These are phyloP conservation scores for Neofusicoccum sp. DNA, from an alignment of 2,329 filamentous ascomycete species.

Conservation along the genomic window DNA sequence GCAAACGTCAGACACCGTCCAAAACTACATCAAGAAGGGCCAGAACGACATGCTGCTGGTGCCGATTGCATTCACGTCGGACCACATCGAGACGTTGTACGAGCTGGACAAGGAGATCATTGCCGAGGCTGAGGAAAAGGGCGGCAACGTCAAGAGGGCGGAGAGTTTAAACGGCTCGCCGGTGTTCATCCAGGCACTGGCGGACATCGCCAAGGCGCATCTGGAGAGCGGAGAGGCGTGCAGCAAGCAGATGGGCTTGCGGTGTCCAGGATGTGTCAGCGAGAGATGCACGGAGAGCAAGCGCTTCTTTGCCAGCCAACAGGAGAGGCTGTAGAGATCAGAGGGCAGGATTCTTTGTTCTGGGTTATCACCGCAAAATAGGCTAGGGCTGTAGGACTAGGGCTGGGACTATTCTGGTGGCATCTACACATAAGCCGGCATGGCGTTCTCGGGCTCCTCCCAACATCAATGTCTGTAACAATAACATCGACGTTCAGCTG, in stretches of 20 bases:
- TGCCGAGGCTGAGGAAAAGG: conserved; percentile 65
- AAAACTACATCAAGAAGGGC: conserved; percentile 84
- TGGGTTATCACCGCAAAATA: not conserved
- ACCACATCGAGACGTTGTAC: conserved; percentile 96
- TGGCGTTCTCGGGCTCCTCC: not conserved
- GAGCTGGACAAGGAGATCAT: conserved; percentile 96
- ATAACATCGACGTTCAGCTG: not conserved
- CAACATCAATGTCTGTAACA: conserved; percentile 1
- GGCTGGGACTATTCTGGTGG: not conserved
- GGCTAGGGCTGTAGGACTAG: not conserved
- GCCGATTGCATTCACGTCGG: conserved; percentile 96
- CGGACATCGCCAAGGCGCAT: conserved; percentile 81
- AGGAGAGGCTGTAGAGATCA: not conserved
- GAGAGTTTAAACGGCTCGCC: conserved; percentile 90
- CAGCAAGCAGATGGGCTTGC: conserved; percentile 81
- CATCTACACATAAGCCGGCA: not conserved
- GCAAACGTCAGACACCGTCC: conserved; percentile 84
- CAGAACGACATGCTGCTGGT: conserved; percentile 89
- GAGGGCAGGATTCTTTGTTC: not conserved
- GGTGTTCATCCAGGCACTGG: conserved; percentile 86
- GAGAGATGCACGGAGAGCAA: conserved; percentile 79
- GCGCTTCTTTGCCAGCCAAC: conserved; percentile 56
- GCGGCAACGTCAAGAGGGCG: conserved; percentile 68
- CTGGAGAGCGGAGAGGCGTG: conserved; percentile 68
- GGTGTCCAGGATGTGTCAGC: conserved; percentile 91